Percentiles rank a stretch among this genome's conserved stretches.
Evolutionary conservation across 1,284 basidiomycete species (phyloP).

Genomic region (Apiotrichum veenhuisii): DNA sequence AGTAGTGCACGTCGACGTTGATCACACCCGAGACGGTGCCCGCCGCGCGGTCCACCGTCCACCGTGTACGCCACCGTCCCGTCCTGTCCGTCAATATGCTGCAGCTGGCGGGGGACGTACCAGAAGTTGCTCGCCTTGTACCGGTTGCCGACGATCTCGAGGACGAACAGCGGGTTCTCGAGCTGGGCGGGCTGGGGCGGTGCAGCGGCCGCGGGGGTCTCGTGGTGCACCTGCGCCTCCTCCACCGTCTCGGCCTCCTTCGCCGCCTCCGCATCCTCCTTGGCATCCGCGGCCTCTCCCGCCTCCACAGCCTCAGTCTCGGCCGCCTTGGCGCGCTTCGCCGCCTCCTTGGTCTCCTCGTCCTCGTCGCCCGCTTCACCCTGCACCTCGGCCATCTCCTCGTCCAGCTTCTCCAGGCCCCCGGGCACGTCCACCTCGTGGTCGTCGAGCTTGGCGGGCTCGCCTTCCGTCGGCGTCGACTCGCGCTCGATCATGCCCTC

Average conservation of each 20-base stretch:
- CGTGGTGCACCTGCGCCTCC: conserved; percentile 3
- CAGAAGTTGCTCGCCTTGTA: conserved; percentile 90
- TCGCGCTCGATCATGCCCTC: too few species aligned
- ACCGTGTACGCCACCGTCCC: conserved; percentile 74
- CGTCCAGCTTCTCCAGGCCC: conserved; percentile 21
- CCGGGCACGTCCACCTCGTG: conserved; percentile 34
- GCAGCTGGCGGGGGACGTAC: conserved; percentile 51
- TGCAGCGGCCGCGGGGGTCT: neutral
- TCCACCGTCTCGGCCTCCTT: conserved; percentile 5
- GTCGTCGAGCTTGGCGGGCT: conserved; percentile 8
- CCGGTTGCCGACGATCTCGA: conserved; percentile 86
- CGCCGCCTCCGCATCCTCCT: conserved; percentile 4
- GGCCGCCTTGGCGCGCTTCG: neutral
- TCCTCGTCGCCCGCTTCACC: neutral
- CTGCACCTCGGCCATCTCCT: conserved; percentile 6
- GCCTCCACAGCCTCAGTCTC: neutral
- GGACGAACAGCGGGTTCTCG: conserved; percentile 55
- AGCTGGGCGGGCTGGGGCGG: conserved; percentile 10
- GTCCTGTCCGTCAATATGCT: conserved; percentile 58
- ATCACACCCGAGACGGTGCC: conserved; percentile 56
- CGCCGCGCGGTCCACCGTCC: conserved; percentile 49
- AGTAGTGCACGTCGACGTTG: conserved; percentile 85
- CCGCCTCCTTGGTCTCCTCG: neutral
- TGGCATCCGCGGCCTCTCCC: conserved; percentile 1
- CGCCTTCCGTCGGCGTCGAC: neutral